These are phyloP conservation scores for Wickerhamomyces ciferrii DNA, from an alignment of 805 yeast species.

Conservation along the genomic window DNA sequence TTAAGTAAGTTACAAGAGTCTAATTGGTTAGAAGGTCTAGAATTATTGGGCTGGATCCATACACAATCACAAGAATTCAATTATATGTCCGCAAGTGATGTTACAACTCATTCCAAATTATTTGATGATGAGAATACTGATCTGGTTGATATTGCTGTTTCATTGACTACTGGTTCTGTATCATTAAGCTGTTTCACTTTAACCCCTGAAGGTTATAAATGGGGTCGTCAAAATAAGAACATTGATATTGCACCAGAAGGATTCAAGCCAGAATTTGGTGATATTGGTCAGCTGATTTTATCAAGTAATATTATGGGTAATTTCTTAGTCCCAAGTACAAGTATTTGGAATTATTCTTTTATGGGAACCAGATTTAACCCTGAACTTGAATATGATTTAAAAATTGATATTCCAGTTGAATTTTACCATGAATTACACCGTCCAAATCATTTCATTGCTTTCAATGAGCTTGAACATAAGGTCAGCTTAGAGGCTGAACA, in stretches of 20 bases:
- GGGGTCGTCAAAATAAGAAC: constrained; percentile 71
- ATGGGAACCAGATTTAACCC: constrained; percentile 80
- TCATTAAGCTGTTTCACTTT: constrained; percentile 64
- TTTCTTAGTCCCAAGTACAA: constrained; percentile 79
- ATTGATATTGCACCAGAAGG: constrained; percentile 56
- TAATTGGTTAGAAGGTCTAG: constrained; percentile 47
- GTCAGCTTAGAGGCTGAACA: constrained; percentile 58
- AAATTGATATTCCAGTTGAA: constrained; percentile 72
- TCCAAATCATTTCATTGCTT: constrained; percentile 78
- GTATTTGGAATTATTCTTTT: constrained; percentile 88
- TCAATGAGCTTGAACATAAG: constrained; percentile 57
- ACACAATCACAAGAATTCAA: constrained; percentile 68
- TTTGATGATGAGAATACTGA: constrained; percentile 29
- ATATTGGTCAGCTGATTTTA: constrained; percentile 61
- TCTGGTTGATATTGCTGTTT: constrained; percentile 55
- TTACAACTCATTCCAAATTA: constrained; percentile 46
- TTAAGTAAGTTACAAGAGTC: constrained; percentile 43
- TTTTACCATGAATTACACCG: constrained; percentile 87
- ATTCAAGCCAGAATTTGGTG: constrained; percentile 54
- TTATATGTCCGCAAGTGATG: constrained; percentile 64
- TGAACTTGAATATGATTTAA: constrained; percentile 53
- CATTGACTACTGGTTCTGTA: constrained; percentile 81
- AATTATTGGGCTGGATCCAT: constrained; percentile 93
- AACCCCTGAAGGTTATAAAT: constrained; percentile 59
- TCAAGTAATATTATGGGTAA: constrained; percentile 76